Evolutionary conservation across 148 eudicot genomes (phyloP).

Genomic region (Persicaria tinctoria): DNA sequence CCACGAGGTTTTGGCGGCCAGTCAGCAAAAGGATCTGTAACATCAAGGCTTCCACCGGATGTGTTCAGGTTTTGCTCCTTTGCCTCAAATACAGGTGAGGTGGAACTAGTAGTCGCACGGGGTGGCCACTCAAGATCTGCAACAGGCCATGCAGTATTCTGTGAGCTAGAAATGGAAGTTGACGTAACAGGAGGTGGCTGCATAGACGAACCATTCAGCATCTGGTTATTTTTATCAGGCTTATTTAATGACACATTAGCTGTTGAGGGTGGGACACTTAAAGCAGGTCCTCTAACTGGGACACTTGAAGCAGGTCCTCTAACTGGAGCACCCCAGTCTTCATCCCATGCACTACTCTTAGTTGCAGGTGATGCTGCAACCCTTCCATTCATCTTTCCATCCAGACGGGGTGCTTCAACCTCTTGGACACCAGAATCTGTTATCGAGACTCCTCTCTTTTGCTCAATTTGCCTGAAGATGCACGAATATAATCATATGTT

Average conservation of each 20-base stretch:
- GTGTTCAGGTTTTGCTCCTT: slow-evolving; percentile 29
- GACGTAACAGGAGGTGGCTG: slow-evolving; percentile 18
- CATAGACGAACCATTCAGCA: slow-evolving; percentile 25
- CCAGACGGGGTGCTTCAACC: slow-evolving; percentile 34
- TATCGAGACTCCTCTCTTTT: slow-evolving; percentile 81
- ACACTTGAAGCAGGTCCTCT: slow-evolving; percentile 25
- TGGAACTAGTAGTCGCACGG: slow-evolving; percentile 34
- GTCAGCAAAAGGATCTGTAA: slow-evolving; percentile 83
- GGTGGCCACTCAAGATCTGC: slow-evolving; percentile 96
- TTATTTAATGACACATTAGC: slow-evolving; percentile 23
- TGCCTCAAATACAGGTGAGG: slow-evolving; percentile 26
- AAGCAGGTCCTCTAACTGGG: slow-evolving; percentile 27
- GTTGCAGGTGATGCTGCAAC: slow-evolving; percentile 32
- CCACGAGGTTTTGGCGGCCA: slow-evolving; percentile 75
- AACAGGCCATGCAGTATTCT: slow-evolving; percentile 50
- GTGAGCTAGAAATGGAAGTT: slow-evolving; percentile 40
- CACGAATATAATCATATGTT: background rate
- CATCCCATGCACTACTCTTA: slow-evolving; percentile 77
- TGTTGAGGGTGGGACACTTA: slow-evolving; percentile 23
- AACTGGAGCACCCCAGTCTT: slow-evolving; percentile 57
- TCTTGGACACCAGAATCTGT: slow-evolving; percentile 57
- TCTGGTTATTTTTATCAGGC: slow-evolving; percentile 26
- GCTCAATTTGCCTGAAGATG: slow-evolving; percentile 73
- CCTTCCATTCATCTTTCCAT: slow-evolving; percentile 32
- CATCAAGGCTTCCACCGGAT: slow-evolving; percentile 44